phyloP scores from a whole-genome alignment of 2,329 filamentous ascomycete species.

The Neonectria punicea region DNA sequence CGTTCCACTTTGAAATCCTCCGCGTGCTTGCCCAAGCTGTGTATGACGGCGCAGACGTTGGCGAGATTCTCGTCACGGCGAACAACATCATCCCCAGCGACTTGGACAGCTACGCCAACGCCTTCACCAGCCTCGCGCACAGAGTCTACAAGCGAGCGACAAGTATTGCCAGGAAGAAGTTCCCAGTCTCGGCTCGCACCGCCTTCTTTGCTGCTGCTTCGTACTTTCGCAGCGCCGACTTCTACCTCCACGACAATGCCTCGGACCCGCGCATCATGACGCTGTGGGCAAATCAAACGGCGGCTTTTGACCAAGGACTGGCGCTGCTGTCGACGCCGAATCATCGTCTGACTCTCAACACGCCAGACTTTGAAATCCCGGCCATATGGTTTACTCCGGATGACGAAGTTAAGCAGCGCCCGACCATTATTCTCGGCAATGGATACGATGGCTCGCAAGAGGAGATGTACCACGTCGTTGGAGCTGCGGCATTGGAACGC shows the following conservation, averaged over 20 bases:
- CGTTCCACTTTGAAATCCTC: slow-evolving; percentile 33
- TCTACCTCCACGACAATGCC: slow-evolving; percentile 54
- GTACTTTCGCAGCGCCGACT: slow-evolving; percentile 55
- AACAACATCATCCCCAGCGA: slow-evolving; percentile 37
- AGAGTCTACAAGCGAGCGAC: slow-evolving; percentile 26
- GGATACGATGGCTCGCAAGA: slow-evolving; percentile 33
- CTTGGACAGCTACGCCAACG: slow-evolving; percentile 36
- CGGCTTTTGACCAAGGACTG: slow-evolving; percentile 52
- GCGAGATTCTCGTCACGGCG: slow-evolving; percentile 46
- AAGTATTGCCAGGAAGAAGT: slow-evolving; percentile 24
- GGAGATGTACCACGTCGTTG: slow-evolving; percentile 18
- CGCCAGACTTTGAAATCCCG: slow-evolving; percentile 47
- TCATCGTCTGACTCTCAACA: slow-evolving; percentile 46
- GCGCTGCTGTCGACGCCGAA: slow-evolving; percentile 48
- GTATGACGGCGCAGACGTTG: slow-evolving; percentile 37
- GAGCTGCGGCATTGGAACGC: slow-evolving; percentile 17
- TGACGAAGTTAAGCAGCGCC: slow-evolving; percentile 1
- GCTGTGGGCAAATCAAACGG: slow-evolving; percentile 49
- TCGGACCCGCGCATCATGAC: slow-evolving; percentile 51
- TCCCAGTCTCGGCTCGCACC: slow-evolving; percentile 39
- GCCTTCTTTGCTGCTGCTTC: slow-evolving; percentile 49
- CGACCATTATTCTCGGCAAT: slow-evolving; percentile 20
- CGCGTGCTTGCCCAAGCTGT: slow-evolving; percentile 14
- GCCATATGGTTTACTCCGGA: slow-evolving; percentile 48
- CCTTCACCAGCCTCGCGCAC: slow-evolving; percentile 39